Evolutionary conservation across 129 eudicot genomes (phyloP).

Genomic region (Flaveria bidentis): DNA sequence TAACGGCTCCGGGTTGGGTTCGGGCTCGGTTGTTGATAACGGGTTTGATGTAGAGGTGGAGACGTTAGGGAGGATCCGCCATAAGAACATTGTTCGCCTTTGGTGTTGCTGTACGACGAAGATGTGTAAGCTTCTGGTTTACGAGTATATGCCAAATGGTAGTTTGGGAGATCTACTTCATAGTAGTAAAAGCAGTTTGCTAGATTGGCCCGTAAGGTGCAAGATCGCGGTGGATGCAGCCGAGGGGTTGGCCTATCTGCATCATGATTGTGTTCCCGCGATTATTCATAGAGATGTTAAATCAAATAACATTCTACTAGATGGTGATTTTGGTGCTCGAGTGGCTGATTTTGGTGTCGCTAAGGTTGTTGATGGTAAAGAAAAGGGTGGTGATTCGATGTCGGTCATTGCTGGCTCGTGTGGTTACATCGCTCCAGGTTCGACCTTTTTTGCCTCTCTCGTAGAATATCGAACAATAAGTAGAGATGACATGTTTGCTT

Average conservation of each 20-base stretch:
- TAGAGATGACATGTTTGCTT: not conserved
- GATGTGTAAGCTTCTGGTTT: constrained; percentile 80
- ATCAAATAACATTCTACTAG: constrained; percentile 79
- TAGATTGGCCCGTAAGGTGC: constrained; percentile 84
- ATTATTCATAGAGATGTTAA: constrained; percentile 89
- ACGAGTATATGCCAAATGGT: constrained; percentile 94
- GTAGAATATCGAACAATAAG: not conserved
- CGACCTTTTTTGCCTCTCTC: constrained; percentile 5
- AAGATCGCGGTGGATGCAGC: constrained; percentile 86
- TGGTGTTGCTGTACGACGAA: constrained; percentile 90
- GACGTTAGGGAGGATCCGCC: constrained; percentile 87
- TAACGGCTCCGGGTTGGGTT: constrained; percentile 30
- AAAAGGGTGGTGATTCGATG: constrained; percentile 70
- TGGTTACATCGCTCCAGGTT: constrained; percentile 98
- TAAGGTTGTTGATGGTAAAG: constrained; percentile 68
- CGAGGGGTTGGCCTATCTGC: constrained; percentile 88
- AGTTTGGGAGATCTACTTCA: constrained; percentile 90
- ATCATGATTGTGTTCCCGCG: constrained; percentile 91
- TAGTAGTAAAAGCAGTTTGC: constrained; percentile 67
- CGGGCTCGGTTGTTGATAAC: constrained; percentile 37
- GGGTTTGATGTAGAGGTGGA: constrained; percentile 90
- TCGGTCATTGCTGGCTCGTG: constrained; percentile 95
- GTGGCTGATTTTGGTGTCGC: constrained; percentile 98
- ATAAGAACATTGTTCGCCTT: constrained; percentile 74
- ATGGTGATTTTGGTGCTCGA: constrained; percentile 80